phyloP scores from a whole-genome alignment of 2,329 filamentous ascomycete genomes.

The Aspergillus aculeatus region DNA sequence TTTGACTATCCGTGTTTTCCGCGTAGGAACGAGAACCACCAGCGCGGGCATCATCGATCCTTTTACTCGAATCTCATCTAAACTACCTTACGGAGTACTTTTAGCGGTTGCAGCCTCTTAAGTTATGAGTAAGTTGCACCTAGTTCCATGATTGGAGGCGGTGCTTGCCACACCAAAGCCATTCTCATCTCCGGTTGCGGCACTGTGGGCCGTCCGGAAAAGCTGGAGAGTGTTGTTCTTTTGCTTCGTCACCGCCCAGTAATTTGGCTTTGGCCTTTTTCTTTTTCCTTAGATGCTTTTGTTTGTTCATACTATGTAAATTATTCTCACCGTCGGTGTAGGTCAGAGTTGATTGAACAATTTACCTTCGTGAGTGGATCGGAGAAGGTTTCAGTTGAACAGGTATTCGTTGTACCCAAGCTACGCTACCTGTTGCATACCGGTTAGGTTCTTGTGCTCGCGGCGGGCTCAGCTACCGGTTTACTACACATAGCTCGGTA shows the following conservation, averaged over 20 bases:
- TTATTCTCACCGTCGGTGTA: not conserved
- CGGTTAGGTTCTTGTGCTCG: too few relatives aligned
- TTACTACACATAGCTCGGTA: too few relatives aligned
- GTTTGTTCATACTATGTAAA: not conserved
- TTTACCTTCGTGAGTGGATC: not conserved
- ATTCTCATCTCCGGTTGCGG: not conserved
- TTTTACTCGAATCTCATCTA: too few relatives aligned
- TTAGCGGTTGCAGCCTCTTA: not conserved
- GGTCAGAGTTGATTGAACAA: not conserved
- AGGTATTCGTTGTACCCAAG: too few relatives aligned
- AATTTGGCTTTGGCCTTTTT: not conserved
- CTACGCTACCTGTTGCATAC: too few relatives aligned
- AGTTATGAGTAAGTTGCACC: too few relatives aligned
- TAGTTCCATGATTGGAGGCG: too few relatives aligned
- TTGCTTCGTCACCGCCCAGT: not conserved
- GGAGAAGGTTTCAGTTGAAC: not conserved
- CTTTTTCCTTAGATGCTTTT: too few relatives aligned
- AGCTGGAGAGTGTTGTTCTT: too few relatives aligned
- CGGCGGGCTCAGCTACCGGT: too few relatives aligned
- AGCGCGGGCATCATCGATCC: not conserved
- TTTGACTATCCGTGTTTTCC: not conserved
- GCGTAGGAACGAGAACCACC: not conserved
- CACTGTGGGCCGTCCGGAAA: not conserved
- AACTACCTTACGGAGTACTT: too few relatives aligned
- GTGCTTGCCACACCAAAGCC: not conserved